phyloP scores from a whole-genome alignment of 106 monocot species.

The Allium sativum region DNA sequence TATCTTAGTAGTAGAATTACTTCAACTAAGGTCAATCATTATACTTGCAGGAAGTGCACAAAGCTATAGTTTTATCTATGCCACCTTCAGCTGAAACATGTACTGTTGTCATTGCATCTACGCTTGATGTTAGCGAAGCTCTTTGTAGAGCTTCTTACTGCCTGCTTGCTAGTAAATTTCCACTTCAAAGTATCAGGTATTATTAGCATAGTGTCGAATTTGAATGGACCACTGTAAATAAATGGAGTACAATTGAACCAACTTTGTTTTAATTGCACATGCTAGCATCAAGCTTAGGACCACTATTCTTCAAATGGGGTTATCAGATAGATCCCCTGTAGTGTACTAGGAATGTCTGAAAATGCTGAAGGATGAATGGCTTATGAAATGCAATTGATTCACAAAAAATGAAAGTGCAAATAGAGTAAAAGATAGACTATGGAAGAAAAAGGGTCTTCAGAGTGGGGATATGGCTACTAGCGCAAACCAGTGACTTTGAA shows the following conservation, averaged over 20 bases:
- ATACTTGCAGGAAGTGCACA: slow-evolving; percentile 83
- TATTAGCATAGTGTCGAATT: not conserved
- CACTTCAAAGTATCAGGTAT: slow-evolving; percentile 92
- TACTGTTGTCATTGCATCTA: slow-evolving; percentile 45
- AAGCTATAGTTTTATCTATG: slow-evolving; percentile 57
- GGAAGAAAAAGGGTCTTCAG: too few relatives aligned
- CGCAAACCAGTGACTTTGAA: too few relatives aligned
- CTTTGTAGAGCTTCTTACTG: slow-evolving; percentile 71
- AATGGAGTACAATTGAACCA: not conserved
- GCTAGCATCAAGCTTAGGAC: slow-evolving; percentile 86
- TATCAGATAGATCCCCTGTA: slow-evolving; percentile 59
- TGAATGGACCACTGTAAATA: too few relatives aligned
- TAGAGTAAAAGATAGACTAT: too few relatives aligned
- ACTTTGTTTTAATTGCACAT: slow-evolving; percentile 3
- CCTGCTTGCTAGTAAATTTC: slow-evolving; percentile 71
- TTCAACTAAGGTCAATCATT: too few relatives aligned
- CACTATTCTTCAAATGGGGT: slow-evolving; percentile 70
- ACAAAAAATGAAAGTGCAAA: too few relatives aligned
- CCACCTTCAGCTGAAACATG: slow-evolving; percentile 54
- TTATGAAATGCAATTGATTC: slow-evolving; percentile 52
- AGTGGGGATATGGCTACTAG: too few relatives aligned
- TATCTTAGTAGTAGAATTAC: too few relatives aligned
- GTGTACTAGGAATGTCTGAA: slow-evolving; percentile 70
- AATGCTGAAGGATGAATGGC: slow-evolving; percentile 93
- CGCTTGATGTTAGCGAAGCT: slow-evolving; percentile 74